phyloP scores from a whole-genome alignment of 306 rosid genomes.

The Cotoneaster glaucophyllus region DNA sequence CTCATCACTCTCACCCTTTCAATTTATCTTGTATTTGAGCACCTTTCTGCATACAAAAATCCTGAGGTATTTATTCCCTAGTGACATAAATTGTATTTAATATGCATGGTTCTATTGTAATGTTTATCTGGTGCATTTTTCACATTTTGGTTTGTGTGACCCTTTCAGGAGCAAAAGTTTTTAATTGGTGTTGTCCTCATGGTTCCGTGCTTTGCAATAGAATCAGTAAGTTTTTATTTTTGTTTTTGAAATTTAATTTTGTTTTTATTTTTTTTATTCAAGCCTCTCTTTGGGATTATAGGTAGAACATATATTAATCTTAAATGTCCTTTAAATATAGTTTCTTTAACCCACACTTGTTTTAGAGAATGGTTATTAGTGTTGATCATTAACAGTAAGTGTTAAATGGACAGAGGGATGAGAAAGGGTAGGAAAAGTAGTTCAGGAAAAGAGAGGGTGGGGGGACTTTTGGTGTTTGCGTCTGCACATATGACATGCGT shows the following conservation, averaged over 20 bases:
- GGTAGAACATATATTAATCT: neutral
- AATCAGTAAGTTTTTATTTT: conserved; percentile 62
- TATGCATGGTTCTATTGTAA: neutral
- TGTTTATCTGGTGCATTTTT: neutral
- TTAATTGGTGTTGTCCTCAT: conserved; percentile 85
- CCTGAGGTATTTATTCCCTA: conserved; percentile 55
- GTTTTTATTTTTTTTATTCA: neutral
- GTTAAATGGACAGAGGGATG: neutral
- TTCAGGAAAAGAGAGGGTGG: neutral
- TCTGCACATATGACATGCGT: neutral
- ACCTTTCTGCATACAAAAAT: conserved; percentile 93
- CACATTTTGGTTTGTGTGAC: conserved; percentile 5
- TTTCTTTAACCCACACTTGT: too few relatives aligned
- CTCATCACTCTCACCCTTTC: conserved; percentile 66
- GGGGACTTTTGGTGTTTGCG: neutral
- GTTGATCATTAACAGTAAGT: too few relatives aligned
- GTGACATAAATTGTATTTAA: neutral
- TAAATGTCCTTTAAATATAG: neutral
- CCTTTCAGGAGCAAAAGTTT: conserved; percentile 76
- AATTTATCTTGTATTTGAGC: conserved; percentile 73
- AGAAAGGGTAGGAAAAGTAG: neutral
- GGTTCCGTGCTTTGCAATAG: conserved; percentile 97
- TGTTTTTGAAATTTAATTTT: neutral
- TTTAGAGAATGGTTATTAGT: too few relatives aligned
- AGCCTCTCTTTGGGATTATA: neutral